A percentile compares a stretch with the other conserved stretches of the same genome.
phyloP scores from a whole-genome alignment of 306 rosid species.

The Mimosa pudica region DNA sequence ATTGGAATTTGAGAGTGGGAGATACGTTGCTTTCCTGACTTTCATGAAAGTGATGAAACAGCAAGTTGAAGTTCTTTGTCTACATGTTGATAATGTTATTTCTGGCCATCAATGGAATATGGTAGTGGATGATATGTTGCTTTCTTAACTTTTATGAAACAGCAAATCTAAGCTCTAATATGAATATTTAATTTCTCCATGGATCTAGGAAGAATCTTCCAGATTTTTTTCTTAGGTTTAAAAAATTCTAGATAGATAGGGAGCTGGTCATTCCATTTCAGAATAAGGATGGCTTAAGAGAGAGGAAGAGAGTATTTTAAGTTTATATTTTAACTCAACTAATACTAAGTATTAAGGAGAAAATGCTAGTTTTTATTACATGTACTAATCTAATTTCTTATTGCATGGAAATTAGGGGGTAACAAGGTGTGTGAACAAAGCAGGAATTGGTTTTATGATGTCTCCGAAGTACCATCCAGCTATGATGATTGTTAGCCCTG shows the following conservation, averaged over 20 bases:
- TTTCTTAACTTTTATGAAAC: background rate
- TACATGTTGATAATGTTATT: background rate
- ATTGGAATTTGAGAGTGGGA: background rate
- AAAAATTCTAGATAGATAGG: background rate
- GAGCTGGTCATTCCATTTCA: background rate
- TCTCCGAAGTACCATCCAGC: conserved; percentile 87
- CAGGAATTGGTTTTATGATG: conserved; percentile 95
- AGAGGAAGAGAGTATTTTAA: conserved; percentile 3
- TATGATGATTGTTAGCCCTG: conserved; percentile 77
- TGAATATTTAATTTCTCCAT: background rate
- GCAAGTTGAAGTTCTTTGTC: background rate
- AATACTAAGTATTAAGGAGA: conserved; percentile 1
- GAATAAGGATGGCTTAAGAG: background rate
- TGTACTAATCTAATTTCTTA: conserved; percentile 6
- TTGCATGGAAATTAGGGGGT: conserved; percentile 61
- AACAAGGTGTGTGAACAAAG: conserved; percentile 68
- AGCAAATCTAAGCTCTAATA: background rate
- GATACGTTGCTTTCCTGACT: background rate
- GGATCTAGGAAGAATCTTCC: background rate
- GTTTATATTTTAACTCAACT: background rate
- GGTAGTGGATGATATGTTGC: background rate
- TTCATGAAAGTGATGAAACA: background rate
- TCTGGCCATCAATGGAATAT: background rate
- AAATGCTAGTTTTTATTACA: background rate
- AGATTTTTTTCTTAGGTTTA: background rate